These are phyloP conservation scores for Lathyrus oleraceus DNA, from an alignment of 306 rosid genomes.

Conservation along the genomic window DNA sequence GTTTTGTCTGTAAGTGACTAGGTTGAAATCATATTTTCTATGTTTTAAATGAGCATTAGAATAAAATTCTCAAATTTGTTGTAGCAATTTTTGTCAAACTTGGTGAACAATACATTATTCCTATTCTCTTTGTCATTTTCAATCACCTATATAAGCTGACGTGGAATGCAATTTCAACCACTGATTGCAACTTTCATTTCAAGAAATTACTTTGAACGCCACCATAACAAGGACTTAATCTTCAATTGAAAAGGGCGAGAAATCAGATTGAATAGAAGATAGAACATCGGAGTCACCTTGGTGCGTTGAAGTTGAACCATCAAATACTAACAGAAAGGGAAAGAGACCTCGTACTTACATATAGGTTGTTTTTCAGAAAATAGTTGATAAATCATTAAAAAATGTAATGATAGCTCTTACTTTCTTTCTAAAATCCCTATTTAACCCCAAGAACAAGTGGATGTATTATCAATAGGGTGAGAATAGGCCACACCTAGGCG, in stretches of 20 bases:
- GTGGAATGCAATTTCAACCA: constrained; percentile 15
- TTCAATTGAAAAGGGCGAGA: not conserved
- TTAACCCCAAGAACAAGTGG: not conserved
- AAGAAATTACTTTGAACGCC: constrained; percentile 5
- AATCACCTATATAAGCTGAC: constrained; percentile 23
- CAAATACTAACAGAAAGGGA: constrained; percentile 45
- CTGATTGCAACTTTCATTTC: constrained; percentile 9
- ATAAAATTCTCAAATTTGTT: constrained; percentile 11
- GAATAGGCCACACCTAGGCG: too few relatives aligned
- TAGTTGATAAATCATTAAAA: constrained; percentile 24
- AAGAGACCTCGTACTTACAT: constrained; percentile 34
- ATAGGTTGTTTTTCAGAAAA: not conserved
- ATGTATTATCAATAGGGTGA: too few relatives aligned
- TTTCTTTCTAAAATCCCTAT: too few relatives aligned
- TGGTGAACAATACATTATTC: not conserved
- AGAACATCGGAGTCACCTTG: constrained; percentile 27
- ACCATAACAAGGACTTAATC: not conserved
- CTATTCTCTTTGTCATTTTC: not conserved
- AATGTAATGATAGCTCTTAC: too few relatives aligned
- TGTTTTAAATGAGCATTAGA: constrained; percentile 32
- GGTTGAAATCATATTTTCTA: constrained; percentile 5
- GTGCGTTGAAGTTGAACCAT: constrained; percentile 35
- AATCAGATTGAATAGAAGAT: constrained; percentile 15
- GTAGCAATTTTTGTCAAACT: not conserved
- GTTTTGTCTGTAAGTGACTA: constrained; percentile 59